These are phyloP conservation scores for Boletus mariae DNA, from an alignment of 1,284 basidiomycete genomes.

Conservation along the genomic window DNA sequence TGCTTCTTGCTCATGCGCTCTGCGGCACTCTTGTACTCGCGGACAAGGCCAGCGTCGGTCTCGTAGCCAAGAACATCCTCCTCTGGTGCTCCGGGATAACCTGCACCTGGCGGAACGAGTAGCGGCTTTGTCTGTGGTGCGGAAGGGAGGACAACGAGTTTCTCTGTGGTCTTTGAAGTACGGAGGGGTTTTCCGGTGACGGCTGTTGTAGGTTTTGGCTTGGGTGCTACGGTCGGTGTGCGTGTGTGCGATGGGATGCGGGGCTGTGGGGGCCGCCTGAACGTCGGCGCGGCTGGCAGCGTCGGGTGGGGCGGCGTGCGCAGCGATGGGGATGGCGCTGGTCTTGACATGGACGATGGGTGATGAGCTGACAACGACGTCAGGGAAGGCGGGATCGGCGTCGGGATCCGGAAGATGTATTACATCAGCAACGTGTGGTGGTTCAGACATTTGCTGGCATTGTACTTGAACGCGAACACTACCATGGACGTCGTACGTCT, in stretches of 20 bases:
- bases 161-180: slow-evolving; percentile 89
- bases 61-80: slow-evolving; percentile 62
- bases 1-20: slow-evolving; percentile 81
- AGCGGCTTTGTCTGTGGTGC: slow-evolving; percentile 87
- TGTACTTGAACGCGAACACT: background rate
- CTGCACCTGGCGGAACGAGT: slow-evolving; percentile 36
- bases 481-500: slow-evolving; percentile 36
- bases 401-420: background rate
- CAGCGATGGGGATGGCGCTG: background rate
- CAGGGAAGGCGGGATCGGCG: background rate
- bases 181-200: slow-evolving; percentile 57
- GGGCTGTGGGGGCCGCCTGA: slow-evolving; percentile 24
- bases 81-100: slow-evolving; percentile 30
- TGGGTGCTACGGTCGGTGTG: slow-evolving; percentile 10
- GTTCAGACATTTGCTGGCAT: background rate
- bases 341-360: slow-evolving; percentile 11
- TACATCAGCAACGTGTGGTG: background rate
- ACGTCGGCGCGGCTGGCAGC: slow-evolving; percentile 20
- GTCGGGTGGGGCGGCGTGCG: slow-evolving; percentile 23
- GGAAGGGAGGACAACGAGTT: slow-evolving; percentile 87
- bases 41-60: slow-evolving; percentile 54
- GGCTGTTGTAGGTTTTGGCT: slow-evolving; percentile 16
- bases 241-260: slow-evolving; percentile 20
- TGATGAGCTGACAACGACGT: background rate
- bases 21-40: slow-evolving; percentile 72